Evolutionary conservation across 164 flowering plant genomes (phyloP), one percentile per base, ranked within the genome.

Genomic region (Cinnamomum micranthum): DNA sequence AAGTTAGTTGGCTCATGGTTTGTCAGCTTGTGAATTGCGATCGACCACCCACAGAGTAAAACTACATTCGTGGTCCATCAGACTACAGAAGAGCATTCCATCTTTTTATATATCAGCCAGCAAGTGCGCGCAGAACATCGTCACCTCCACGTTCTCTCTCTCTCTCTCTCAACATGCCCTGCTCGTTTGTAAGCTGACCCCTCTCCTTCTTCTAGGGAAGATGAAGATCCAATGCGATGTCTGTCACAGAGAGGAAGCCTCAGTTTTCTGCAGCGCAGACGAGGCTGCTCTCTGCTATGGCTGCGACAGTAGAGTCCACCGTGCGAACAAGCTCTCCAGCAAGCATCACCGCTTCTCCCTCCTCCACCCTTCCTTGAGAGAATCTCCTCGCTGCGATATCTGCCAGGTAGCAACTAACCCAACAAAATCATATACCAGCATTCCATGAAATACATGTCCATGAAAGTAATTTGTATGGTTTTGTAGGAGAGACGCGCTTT

Each of bases 401-500:
- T 82, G 85, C 72, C 79, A 82, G 85, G 85, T 79, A 4, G 20
- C n/a, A 60, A 13, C 51, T 41, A 41, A 41, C 47, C 47, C 9
- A 41, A 41, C 11, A 41, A 41, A 41, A 31, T 4, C 35, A 31
- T 31, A 31, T 31, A 0, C 35, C 35, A 31, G 35, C 6, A 31
- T 52, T 52, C 20, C 14, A 52, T 3, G 59, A 52, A 52, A 52
- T 52, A 52, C 15, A 52, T 52, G 15, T 52, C 19, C 5, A 52
- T 52, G 59, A 52, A 52, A 52, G 19, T 52, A 20, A 4, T 31
- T 31, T 31, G 10, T 41, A 9, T 14, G 60, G 17, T 12, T 55
- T 55, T 4, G 14, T 50, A 94, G 97, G 96, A 94, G 73, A 89
- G 80, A 71, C 77, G 92, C 51, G 98, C 92, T 22, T 88, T 92